Evolutionary conservation across 306 rosid species (phyloP), one percentile per base, ranked within the genome.

Genomic region (Cicer judaicum): DNA sequence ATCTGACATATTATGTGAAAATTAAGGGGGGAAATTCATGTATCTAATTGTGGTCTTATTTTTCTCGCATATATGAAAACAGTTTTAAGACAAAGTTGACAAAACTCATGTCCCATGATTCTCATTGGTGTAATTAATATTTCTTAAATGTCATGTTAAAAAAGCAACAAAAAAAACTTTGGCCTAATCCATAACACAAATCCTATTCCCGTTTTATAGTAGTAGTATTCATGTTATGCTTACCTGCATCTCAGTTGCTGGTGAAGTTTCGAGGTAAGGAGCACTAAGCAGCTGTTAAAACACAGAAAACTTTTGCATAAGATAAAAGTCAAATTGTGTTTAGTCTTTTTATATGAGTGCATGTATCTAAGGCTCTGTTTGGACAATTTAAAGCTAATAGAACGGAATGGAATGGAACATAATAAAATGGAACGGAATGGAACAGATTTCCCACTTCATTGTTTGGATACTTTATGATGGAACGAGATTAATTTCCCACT

Each of bases 271-370:
- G 49, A 93, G 92, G 79, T 94, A 94, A 61, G 99, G 99, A 63
- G 96, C 99, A 70, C 99, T 94, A 63, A 92, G 88, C 75, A 92
- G 90, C 99, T 94, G 89, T 76, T 75, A 66, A 68, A 78, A 36
- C 62, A 54, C 44, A 70, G 64, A 55, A 74, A 39, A 14, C 3
- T 43, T 40, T 56, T 56, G 56, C 74, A 67, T 54, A 50, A 78
- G 80, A 78, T 59, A 73, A 66, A 68, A 13, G 57, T 78, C 73
- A 82, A 75, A 43, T 39, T 9, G 10, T 59, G 61, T 47, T 47
- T 1, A 18, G 12, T 64, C 10, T 53, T 42, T 41, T 16, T 61
- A 61, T 12, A 48, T 48, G 54, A 14, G 11, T 9, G 9, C 49
- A 48, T 12, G 18, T 13, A 48, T 48, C 13, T 2, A 46, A 4